A percentile compares a stretch with the other conserved stretches of the same genome.
phyloP scores from a whole-genome alignment of 305 asterid species.

The Salvia sclarea region DNA sequence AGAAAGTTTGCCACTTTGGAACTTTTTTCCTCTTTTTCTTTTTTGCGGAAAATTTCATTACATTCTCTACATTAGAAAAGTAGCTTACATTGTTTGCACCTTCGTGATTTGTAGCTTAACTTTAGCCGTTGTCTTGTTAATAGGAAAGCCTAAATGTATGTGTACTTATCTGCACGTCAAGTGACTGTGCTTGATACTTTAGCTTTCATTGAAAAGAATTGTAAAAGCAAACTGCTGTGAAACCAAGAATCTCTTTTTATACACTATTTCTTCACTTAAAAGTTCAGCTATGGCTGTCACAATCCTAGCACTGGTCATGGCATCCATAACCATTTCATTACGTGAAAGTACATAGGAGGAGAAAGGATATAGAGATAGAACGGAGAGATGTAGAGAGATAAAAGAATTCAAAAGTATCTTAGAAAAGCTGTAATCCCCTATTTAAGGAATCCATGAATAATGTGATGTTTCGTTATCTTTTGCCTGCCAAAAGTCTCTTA shows the following conservation, averaged over 20 bases:
- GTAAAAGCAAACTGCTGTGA: background rate
- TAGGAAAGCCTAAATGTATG: background rate
- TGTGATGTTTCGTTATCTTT: background rate
- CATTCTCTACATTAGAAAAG: background rate
- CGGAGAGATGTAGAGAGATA: background rate
- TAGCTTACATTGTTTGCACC: background rate
- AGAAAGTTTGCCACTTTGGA: background rate
- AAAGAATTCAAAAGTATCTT: background rate
- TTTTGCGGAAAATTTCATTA: background rate
- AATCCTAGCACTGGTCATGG: background rate
- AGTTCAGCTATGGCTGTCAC: background rate
- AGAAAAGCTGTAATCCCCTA: background rate
- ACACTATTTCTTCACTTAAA: background rate
- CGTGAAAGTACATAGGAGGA: background rate
- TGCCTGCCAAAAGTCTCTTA: background rate
- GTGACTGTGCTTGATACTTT: background rate
- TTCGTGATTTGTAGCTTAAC: background rate
- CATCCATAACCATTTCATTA: background rate
- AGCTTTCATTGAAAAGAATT: background rate
- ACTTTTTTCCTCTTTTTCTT: background rate
- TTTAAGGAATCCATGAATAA: background rate
- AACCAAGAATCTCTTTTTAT: too few species aligned
- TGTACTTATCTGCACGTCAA: background rate
- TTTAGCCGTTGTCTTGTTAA: background rate
- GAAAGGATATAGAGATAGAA: background rate